Evolutionary conservation across 225 moss, liverwort and hornwort species (phyloP).

Genomic region (Ulota crispa): DNA sequence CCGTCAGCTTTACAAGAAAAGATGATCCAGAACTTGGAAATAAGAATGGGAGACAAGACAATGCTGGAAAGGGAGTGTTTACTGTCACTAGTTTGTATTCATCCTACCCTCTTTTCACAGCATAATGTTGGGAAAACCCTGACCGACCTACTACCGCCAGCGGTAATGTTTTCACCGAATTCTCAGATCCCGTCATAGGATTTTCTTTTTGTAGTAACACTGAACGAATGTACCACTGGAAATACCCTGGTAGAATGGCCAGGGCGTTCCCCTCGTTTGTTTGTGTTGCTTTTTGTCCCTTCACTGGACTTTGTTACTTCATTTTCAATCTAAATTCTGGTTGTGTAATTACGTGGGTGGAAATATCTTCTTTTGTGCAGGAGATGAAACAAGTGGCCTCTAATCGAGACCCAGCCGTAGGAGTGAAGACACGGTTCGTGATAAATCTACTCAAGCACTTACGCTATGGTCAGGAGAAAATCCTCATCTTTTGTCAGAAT

Average conservation of each 20-base stretch:
- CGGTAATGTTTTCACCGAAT: slow-evolving; percentile 35
- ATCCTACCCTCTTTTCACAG: slow-evolving; percentile 55
- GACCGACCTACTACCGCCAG: slow-evolving; percentile 37
- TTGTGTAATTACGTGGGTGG: slow-evolving; percentile 1
- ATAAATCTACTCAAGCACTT: slow-evolving; percentile 64
- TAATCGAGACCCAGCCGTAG: slow-evolving; percentile 57
- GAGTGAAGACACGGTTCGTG: slow-evolving; percentile 89
- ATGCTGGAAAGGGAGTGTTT: slow-evolving; percentile 74
- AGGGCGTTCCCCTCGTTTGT: neutral
- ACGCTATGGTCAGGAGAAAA: slow-evolving; percentile 59
- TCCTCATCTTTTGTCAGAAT: slow-evolving; percentile 91
- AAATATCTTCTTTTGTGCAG: slow-evolving; percentile 36
- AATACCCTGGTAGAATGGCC: neutral
- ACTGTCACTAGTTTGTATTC: slow-evolving; percentile 74
- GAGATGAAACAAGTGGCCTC: slow-evolving; percentile 50
- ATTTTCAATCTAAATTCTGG: neutral
- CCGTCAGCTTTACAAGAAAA: slow-evolving; percentile 66
- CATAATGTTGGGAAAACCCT: slow-evolving; percentile 47
- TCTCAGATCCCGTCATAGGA: neutral
- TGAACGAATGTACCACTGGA: neutral
- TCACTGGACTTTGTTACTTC: neutral
- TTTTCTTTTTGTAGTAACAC: neutral
- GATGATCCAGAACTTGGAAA: slow-evolving; percentile 44
- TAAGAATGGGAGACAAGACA: slow-evolving; percentile 38
- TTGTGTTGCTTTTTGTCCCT: neutral